Conservation (phyloP, 352 stramenopile species). For the Pythium vanterpoolii region DNA sequence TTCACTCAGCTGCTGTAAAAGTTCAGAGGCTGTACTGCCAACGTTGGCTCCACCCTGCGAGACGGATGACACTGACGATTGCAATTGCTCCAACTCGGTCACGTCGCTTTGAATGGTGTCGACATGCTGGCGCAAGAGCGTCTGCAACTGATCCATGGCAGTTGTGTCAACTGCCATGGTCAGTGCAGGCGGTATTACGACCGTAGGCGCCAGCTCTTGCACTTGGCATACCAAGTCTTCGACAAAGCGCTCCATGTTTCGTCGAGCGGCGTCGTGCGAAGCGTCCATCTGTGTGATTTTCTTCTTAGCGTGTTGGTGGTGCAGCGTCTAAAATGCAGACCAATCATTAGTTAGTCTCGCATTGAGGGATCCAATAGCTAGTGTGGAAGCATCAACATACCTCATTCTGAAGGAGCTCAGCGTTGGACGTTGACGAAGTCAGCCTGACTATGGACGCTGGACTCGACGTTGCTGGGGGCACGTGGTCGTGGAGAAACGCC, state of each 20-base stretch:
- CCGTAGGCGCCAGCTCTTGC: constrained; percentile 20
- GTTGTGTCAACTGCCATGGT: constrained; percentile 13
- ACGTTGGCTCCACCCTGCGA: not conserved
- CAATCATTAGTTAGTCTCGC: not conserved
- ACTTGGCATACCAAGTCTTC: constrained; percentile 28
- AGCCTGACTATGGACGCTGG: not conserved
- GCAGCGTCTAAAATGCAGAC: not conserved
- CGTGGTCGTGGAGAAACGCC: constrained; percentile 15
- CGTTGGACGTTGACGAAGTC: not conserved
- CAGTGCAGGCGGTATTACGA: constrained; percentile 20
- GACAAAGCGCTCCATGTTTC: constrained; percentile 27
- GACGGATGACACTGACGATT: constrained; percentile 4
- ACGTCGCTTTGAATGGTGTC: constrained; percentile 11
- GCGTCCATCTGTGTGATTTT: not conserved
- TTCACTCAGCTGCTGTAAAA: constrained; percentile 9
- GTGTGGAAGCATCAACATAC: not conserved
- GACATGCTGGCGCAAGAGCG: constrained; percentile 14
- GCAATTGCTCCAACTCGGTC: constrained; percentile 6
- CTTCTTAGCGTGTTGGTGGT: not conserved
- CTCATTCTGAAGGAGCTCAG: constrained; percentile 9
- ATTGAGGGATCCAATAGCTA: not conserved
- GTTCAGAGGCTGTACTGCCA: not conserved
- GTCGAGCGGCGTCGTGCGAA: constrained; percentile 6
- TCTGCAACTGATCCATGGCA: constrained; percentile 24
- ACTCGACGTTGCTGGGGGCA: not conserved